Evolutionary conservation across 192 early-diverging fungal species (phyloP).

Genomic region (Coemansia sp.): DNA sequence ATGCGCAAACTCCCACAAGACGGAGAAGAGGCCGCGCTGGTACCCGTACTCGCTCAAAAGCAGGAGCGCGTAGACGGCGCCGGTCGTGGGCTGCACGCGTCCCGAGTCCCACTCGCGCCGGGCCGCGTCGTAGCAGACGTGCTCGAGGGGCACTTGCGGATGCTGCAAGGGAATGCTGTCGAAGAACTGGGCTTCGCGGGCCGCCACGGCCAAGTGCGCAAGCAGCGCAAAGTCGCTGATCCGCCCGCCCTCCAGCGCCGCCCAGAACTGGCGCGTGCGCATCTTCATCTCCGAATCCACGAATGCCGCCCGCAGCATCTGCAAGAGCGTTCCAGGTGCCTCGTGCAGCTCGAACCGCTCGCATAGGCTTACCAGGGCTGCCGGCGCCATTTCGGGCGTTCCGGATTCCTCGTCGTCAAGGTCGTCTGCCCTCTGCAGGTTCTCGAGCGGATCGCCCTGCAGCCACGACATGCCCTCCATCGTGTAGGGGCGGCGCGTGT

Average conservation of each 20-base stretch:
- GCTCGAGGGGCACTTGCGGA: constrained; percentile 5
- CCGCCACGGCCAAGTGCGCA: constrained; percentile 34
- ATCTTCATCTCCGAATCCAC: constrained; percentile 26
- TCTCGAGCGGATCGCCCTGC: constrained; percentile 11
- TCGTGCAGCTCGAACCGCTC: constrained; percentile 15
- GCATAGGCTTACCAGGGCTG: constrained; percentile 9
- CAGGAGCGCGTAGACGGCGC: constrained; percentile 26
- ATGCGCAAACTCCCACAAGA: constrained; percentile 28
- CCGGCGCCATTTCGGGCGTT: background rate
- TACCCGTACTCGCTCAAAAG: constrained; percentile 46
- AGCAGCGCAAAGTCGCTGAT: constrained; percentile 43
- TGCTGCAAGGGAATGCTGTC: background rate
- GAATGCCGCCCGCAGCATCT: constrained; percentile 28
- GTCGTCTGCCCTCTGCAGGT: background rate
- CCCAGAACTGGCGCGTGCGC: constrained; percentile 40
- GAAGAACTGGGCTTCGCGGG: constrained; percentile 22
- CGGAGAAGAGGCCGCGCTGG: constrained; percentile 22
- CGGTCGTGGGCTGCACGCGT: constrained; percentile 14
- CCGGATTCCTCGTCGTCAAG: background rate
- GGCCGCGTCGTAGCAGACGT: constrained; percentile 25
- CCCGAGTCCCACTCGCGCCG: constrained; percentile 27
- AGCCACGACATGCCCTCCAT: constrained; percentile 5
- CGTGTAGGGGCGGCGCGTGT: background rate
- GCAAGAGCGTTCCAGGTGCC: constrained; percentile 6
- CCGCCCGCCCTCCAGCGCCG: constrained; percentile 21